A percentile compares a stretch with the other conserved stretches of the same genome.
phyloP scores from a whole-genome alignment of 2,329 filamentous ascomycete genomes.

The Madurella mycetomatis region DNA sequence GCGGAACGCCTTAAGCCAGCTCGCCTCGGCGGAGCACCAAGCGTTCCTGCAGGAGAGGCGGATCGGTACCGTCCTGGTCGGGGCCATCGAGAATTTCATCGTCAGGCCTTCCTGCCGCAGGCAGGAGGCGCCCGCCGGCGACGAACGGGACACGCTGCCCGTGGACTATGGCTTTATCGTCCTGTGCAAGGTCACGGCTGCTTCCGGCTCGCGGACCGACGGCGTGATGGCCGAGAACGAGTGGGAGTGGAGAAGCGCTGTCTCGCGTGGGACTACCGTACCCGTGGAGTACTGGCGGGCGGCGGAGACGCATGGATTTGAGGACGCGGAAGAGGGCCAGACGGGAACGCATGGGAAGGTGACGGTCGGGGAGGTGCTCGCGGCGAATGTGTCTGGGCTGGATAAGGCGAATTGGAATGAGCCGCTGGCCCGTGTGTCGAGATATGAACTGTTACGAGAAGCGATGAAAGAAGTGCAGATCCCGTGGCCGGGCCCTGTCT shows the following conservation, averaged over 20 bases:
- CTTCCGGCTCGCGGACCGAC: neutral
- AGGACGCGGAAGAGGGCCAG: conserved; percentile 1
- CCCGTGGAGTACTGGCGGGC: conserved; percentile 9
- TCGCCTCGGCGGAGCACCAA: neutral
- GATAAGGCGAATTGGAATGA: conserved; percentile 19
- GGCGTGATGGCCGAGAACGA: neutral
- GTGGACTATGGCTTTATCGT: conserved; percentile 17
- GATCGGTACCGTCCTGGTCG: conserved; percentile 8
- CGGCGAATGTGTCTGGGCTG: conserved; percentile 5
- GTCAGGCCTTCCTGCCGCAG: too few relatives aligned
- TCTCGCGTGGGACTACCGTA: conserved; percentile 10
- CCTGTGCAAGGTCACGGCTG: conserved; percentile 4
- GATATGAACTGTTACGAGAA: conserved; percentile 15
- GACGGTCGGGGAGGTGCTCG: conserved; percentile 15
- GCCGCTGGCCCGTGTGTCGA: conserved; percentile 8
- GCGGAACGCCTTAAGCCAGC: neutral
- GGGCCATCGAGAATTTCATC: conserved; percentile 16
- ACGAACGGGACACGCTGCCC: neutral
- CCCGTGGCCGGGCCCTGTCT: conserved; percentile 8
- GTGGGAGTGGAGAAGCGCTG: conserved; percentile 2
- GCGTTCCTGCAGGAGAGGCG: neutral
- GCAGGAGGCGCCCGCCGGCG: neutral
- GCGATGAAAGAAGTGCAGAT: conserved; percentile 11
- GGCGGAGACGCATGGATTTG: conserved; percentile 12
- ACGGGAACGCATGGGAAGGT: conserved; percentile 10